phyloP scores from a whole-genome alignment of 2,329 filamentous ascomycete species.

The Penicillium capsulatum region DNA sequence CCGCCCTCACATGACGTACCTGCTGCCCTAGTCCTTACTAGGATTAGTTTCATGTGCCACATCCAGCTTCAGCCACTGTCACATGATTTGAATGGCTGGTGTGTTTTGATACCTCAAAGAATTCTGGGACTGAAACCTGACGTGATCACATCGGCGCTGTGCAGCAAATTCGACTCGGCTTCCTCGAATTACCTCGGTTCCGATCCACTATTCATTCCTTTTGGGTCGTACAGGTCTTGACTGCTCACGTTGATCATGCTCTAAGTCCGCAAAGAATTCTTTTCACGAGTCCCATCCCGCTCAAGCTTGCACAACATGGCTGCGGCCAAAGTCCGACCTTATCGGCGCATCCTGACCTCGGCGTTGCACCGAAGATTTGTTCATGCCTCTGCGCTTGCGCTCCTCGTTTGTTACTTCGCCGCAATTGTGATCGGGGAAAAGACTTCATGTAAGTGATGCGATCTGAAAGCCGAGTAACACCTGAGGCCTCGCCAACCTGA shows the following conservation, averaged over 20 bases:
- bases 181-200: too few relatives aligned
- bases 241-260: slow-evolving; percentile 22
- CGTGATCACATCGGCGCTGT: slow-evolving; percentile 13
- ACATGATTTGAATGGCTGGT: slow-evolving; percentile 29
- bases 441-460: slow-evolving; percentile 59
- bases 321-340: slow-evolving; percentile 46
- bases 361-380: slow-evolving; percentile 83
- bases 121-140: slow-evolving; percentile 14
- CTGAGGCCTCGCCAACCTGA: background rate
- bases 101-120: slow-evolving; percentile 37
- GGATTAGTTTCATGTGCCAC: slow-evolving; percentile 11
- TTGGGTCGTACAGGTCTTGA: too few relatives aligned
- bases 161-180: too few relatives aligned
- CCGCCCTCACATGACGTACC: slow-evolving; percentile 29
- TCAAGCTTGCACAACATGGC: slow-evolving; percentile 34
- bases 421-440: slow-evolving; percentile 66
- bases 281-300: slow-evolving; percentile 24
- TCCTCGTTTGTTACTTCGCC: slow-evolving; percentile 68
- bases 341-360: slow-evolving; percentile 88
- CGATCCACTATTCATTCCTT: too few relatives aligned
- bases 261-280: slow-evolving; percentile 18
- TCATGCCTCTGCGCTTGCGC: slow-evolving; percentile 65
- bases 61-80: slow-evolving; percentile 11
- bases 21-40: slow-evolving; percentile 10
- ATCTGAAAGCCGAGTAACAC: background rate